phyloP scores from a whole-genome alignment of 768 basidiomycete species.

The Boletus rex-veris region DNA sequence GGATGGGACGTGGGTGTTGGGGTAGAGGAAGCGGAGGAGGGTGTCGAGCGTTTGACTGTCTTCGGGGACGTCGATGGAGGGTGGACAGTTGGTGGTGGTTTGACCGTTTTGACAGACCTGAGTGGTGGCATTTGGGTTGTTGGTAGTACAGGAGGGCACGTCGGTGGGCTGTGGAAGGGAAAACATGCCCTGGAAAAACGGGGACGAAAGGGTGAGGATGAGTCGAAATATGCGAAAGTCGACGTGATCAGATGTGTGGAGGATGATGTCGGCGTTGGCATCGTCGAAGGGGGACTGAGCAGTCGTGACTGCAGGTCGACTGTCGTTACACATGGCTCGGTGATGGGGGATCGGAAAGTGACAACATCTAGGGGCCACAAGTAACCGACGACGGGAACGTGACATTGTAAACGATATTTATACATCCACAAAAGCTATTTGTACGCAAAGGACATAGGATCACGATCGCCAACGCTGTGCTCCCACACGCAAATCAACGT shows the following conservation, averaged over 20 bases:
- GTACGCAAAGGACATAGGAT: too few species aligned
- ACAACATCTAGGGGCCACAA: too few species aligned
- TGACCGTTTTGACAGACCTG: too few species aligned
- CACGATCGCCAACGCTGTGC: too few species aligned
- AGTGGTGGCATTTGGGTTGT: too few species aligned
- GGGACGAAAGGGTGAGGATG: constrained; percentile 4
- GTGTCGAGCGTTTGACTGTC: constrained; percentile 1
- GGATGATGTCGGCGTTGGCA: constrained; percentile 1
- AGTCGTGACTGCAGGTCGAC: background rate
- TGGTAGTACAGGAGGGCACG: too few species aligned
- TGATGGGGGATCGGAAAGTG: background rate
- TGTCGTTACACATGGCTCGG: background rate
- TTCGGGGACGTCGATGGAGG: background rate
- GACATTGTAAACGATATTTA: too few species aligned
- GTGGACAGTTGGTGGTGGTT: background rate
- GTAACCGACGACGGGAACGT: too few species aligned
- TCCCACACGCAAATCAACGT: too few species aligned
- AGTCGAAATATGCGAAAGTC: background rate
- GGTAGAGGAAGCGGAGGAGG: constrained; percentile 8
- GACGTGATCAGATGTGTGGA: constrained; percentile 2
- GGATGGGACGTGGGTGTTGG: background rate
- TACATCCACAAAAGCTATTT: too few species aligned
- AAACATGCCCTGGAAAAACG: constrained; percentile 4
- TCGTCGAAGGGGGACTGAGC: constrained; percentile 1
- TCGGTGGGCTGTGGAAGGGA: constrained; percentile 1